Evolutionary conservation across 116 monocot species (phyloP).

Genomic region (Cymodocea nodosa): DNA sequence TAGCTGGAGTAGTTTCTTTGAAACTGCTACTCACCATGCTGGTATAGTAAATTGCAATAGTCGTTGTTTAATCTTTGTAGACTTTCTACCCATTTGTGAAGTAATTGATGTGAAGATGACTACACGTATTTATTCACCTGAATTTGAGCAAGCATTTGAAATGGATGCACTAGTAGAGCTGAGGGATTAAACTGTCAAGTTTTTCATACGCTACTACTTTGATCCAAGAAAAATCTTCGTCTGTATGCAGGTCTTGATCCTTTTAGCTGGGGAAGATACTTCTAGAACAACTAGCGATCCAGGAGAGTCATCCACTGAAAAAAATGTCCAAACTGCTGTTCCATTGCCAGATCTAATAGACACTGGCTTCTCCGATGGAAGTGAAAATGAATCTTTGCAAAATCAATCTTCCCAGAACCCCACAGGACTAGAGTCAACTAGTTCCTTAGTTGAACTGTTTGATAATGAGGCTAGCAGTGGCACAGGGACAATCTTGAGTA

Average conservation of each 20-base stretch:
- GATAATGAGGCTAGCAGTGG: constrained; percentile 23
- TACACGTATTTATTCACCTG: too few relatives aligned
- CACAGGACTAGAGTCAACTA: constrained; percentile 17
- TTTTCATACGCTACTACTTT: too few relatives aligned
- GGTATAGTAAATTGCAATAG: too few relatives aligned
- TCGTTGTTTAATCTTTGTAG: too few relatives aligned
- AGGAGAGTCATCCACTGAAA: constrained; percentile 30
- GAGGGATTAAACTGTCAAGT: too few relatives aligned
- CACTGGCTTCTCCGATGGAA: constrained; percentile 43
- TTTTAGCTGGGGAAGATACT: constrained; percentile 48
- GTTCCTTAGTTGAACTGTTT: constrained; percentile 61
- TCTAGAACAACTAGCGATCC: constrained; percentile 16
- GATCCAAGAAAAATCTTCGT: neutral
- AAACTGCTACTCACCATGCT: too few relatives aligned
- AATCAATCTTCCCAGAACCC: constrained; percentile 17
- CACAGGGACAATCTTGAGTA: constrained; percentile 18
- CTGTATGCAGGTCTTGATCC: constrained; percentile 41
- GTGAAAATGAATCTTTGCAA: constrained; percentile 21
- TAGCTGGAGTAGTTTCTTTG: too few relatives aligned
- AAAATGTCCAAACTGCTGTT: constrained; percentile 20
- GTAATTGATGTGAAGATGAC: too few relatives aligned
- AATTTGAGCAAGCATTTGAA: too few relatives aligned
- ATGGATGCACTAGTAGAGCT: too few relatives aligned
- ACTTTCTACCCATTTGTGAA: too few relatives aligned
- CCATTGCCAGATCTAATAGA: constrained; percentile 88